These are phyloP conservation scores for Pyricularia pennisetigena DNA, from an alignment of 2,329 filamentous ascomycete species.

Conservation along the genomic window DNA sequence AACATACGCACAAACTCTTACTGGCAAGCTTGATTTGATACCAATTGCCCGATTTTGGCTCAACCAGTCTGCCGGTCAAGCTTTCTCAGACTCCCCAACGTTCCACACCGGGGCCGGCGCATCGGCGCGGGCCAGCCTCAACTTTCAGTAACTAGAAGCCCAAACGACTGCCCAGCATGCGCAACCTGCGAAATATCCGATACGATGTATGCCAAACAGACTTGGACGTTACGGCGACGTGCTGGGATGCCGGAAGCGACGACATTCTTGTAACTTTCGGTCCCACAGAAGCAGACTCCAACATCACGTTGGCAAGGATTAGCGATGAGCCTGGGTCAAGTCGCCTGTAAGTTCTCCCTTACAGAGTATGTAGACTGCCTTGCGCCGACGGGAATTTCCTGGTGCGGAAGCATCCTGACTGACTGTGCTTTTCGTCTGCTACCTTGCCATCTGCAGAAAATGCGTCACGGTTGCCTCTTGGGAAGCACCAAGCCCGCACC, in stretches of 20 bases:
- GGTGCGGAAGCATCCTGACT: not conserved
- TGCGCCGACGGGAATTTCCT: not conserved
- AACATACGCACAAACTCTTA: not conserved
- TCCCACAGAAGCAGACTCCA: constrained; percentile 57
- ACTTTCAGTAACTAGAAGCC: not conserved
- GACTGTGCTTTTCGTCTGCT: not conserved
- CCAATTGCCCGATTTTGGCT: not conserved
- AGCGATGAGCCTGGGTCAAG: constrained; percentile 8
- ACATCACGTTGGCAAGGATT: constrained; percentile 61
- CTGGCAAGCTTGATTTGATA: not conserved
- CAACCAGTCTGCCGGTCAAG: not conserved
- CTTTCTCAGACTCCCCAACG: not conserved
- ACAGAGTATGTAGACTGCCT: not conserved
- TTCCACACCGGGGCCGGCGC: not conserved
- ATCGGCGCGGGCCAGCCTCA: not conserved
- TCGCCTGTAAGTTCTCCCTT: constrained; percentile 13
- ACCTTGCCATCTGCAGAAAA: constrained; percentile 15
- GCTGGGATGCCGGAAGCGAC: constrained; percentile 77
- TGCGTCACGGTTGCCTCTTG: constrained; percentile 60
- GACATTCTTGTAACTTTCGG: constrained; percentile 77
- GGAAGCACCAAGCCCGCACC: constrained; percentile 75
- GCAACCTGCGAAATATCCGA: constrained; percentile 74
- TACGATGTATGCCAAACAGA: constrained; percentile 55
- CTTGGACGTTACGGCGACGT: constrained; percentile 59
- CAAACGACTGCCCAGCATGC: constrained; percentile 47